Evolutionary conservation across 495 filamentous ascomycete species (phyloP).

Genomic region (Pseudoneurospora amorphoporcata): DNA sequence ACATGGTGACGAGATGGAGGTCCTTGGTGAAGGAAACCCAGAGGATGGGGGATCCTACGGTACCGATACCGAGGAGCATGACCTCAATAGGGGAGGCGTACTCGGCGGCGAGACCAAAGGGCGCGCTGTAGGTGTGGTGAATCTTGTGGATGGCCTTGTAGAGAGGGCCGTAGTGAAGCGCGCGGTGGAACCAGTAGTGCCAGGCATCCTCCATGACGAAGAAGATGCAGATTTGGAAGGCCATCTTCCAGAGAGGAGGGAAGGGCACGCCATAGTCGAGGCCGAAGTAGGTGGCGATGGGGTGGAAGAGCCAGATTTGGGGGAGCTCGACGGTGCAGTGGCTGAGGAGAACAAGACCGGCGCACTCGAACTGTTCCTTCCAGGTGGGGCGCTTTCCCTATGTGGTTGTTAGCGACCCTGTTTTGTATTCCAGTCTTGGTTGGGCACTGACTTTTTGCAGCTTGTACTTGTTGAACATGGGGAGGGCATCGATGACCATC

Average conservation of each 20-base stretch:
- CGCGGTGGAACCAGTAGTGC: constrained; percentile 97
- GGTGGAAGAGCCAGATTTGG: constrained; percentile 99
- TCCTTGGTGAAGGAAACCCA: constrained; percentile 78
- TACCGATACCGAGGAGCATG: constrained; percentile 92
- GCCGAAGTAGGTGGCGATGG: constrained; percentile 89
- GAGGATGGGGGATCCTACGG: constrained; percentile 70
- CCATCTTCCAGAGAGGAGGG: constrained; percentile 73
- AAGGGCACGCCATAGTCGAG: constrained; percentile 85
- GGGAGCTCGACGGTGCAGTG: constrained; percentile 97
- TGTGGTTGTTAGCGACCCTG: constrained; percentile 2
- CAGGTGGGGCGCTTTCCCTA: constrained; percentile 83
- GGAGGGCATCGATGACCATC: constrained; percentile 84
- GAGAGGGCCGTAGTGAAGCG: constrained; percentile 87
- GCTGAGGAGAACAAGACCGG: constrained; percentile 76
- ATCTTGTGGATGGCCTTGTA: constrained; percentile 97
- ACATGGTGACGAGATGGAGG: constrained; percentile 94
- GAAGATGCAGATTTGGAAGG: constrained; percentile 85
- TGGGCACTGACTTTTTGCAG: constrained; percentile 64
- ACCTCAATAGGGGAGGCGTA: constrained; percentile 97
- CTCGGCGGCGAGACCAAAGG: constrained; percentile 92
- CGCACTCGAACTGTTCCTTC: constrained; percentile 89
- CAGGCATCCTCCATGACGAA: constrained; percentile 94
- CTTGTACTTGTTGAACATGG: constrained; percentile 84
- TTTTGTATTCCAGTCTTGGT: neutral
- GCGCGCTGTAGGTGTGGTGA: constrained; percentile 95